A percentile compares a stretch with the other conserved stretches of the same genome.
These are phyloP conservation scores for Penicillium sp. DNA, from an alignment of 2,329 filamentous ascomycete species.

Conservation along the genomic window DNA sequence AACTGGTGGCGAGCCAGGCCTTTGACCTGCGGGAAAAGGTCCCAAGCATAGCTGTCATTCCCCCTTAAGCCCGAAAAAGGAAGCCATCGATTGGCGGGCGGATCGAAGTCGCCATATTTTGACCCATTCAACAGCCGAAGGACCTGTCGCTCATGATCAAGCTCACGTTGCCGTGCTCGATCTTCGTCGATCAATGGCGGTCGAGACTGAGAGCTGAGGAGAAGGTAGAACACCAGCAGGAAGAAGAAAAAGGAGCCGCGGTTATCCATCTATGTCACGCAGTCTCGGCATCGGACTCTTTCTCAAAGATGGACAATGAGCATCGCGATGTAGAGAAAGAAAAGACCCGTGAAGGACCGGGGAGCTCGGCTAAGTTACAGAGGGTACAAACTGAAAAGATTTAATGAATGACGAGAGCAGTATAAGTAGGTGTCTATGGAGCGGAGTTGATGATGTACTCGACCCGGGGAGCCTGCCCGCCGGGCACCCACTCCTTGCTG, in stretches of 20 bases:
- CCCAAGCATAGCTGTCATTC: constrained; percentile 70
- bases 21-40: constrained; percentile 58
- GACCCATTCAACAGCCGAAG: constrained; percentile 45
- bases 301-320: constrained; percentile 16
- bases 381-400: neutral
- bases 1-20: constrained; percentile 54
- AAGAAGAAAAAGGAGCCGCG: constrained; percentile 44
- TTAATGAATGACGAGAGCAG: constrained; percentile 22
- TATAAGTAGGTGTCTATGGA: constrained; percentile 4
- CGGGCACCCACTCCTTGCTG: constrained; percentile 17
- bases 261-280: constrained; percentile 38
- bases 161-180: constrained; percentile 41
- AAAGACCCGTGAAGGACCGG: neutral
- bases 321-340: constrained; percentile 19
- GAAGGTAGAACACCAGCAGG: constrained; percentile 46
- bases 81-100: constrained; percentile 43
- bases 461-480: constrained; percentile 14
- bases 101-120: constrained; percentile 46
- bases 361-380: constrained; percentile 4
- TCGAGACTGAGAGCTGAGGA: constrained; percentile 43
- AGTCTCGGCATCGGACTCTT: constrained; percentile 21
- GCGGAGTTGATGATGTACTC: constrained; percentile 21
- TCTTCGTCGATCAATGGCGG: constrained; percentile 34
- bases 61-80: constrained; percentile 70
- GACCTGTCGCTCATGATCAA: constrained; percentile 45